Evolutionary conservation across 1,284 basidiomycete genomes (phyloP).

Genomic region (Psilocybe mexicana): DNA sequence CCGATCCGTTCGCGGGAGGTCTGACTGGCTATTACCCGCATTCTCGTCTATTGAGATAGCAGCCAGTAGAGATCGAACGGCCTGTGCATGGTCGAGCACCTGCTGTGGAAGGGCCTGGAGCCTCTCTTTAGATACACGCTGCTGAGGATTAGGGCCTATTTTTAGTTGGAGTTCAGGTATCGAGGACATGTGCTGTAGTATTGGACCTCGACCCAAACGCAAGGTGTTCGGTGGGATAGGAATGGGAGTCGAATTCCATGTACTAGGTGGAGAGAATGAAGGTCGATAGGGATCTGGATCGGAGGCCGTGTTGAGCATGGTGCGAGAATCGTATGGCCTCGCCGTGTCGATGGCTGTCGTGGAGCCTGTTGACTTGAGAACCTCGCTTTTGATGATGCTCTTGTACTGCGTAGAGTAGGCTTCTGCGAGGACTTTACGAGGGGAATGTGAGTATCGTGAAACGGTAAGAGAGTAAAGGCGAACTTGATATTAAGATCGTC

Average conservation of each 20-base stretch:
- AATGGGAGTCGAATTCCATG: background rate
- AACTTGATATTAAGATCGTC: conserved; percentile 72
- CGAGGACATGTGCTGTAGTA: background rate
- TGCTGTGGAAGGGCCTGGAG: conserved; percentile 7
- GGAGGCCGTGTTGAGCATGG: background rate
- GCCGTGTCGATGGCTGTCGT: background rate
- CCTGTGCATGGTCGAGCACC: conserved; percentile 12
- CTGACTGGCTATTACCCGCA: background rate
- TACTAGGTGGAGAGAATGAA: background rate
- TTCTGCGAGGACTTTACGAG: conserved; percentile 26
- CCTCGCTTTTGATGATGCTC: conserved; percentile 23
- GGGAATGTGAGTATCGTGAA: background rate
- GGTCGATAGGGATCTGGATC: background rate
- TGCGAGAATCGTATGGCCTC: background rate
- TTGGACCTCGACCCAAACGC: background rate
- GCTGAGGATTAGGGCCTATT: background rate
- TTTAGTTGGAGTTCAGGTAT: conserved; percentile 4
- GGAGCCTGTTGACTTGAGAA: background rate
- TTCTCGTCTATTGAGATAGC: background rate
- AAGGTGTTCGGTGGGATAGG: background rate
- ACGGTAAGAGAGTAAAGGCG: conserved; percentile 13
- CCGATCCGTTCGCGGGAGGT: too few relatives aligned
- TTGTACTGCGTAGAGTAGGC: conserved; percentile 30
- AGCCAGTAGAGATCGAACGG: conserved; percentile 3
- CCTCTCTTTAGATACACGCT: background rate